Percentiles rank a stretch among this genome's conserved stretches.
These are phyloP conservation scores for Protea cynaroides DNA, from an alignment of 164 flowering plant species.

Conservation along the genomic window DNA sequence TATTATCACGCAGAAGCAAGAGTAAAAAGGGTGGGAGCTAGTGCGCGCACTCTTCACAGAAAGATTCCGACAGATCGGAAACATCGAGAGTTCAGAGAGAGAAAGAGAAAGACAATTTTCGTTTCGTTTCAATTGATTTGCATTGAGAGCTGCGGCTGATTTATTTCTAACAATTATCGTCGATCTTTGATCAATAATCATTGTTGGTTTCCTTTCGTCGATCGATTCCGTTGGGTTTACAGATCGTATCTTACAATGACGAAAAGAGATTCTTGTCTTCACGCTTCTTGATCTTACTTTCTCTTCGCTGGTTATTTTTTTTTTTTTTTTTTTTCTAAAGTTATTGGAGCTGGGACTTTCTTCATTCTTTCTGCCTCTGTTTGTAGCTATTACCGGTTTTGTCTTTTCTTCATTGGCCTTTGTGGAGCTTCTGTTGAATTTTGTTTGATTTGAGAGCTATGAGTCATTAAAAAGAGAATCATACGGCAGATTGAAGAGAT, in stretches of 20 bases:
- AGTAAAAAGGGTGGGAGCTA: too few relatives aligned
- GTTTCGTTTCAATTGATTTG: too few relatives aligned
- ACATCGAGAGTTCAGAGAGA: too few relatives aligned
- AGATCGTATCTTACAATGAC: too few relatives aligned
- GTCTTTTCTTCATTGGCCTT: background rate
- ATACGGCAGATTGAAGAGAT: background rate
- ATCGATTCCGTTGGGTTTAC: too few relatives aligned
- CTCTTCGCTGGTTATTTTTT: background rate
- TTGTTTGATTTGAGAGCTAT: background rate
- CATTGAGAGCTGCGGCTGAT: background rate
- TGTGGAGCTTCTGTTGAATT: background rate
- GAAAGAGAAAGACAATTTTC: too few relatives aligned
- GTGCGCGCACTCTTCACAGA: too few relatives aligned
- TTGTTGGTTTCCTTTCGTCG: too few relatives aligned
- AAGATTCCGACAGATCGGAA: too few relatives aligned
- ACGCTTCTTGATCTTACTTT: conserved; percentile 2
- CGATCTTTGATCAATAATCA: background rate
- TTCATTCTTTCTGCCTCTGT: background rate
- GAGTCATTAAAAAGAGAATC: too few relatives aligned
- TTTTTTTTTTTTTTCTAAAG: too few relatives aligned
- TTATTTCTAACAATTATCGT: background rate
- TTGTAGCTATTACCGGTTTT: background rate
- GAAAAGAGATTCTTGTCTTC: background rate
- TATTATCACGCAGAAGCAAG: too few relatives aligned
- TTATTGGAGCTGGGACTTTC: background rate